Evolutionary conservation across 1,139 yeast species (phyloP).

Genomic region (Magnusiomyces sp.): DNA sequence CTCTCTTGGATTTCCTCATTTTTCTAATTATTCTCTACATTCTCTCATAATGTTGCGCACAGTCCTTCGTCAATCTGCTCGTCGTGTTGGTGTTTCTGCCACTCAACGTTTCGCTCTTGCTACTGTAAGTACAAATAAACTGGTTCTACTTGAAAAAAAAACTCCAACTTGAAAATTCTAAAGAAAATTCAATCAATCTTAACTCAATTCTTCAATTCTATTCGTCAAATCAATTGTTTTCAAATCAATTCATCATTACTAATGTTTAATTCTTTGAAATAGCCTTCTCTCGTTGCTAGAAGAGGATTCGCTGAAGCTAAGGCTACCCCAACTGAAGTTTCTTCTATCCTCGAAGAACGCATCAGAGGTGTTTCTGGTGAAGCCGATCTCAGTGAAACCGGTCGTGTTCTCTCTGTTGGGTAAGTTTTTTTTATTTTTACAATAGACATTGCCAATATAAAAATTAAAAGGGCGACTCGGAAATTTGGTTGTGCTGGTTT

Average conservation of each 20-base stretch:
- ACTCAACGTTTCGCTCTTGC: slow-evolving; percentile 30
- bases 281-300: slow-evolving; percentile 21
- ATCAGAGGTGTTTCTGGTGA: slow-evolving; percentile 98
- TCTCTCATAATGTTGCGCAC: slow-evolving; percentile 32
- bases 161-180: background rate
- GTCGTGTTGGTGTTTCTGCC: slow-evolving; percentile 33
- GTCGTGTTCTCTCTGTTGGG: slow-evolving; percentile 98
- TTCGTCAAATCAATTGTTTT: background rate
- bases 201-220: background rate
- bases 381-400: slow-evolving; percentile 97
- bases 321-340: slow-evolving; percentile 99
- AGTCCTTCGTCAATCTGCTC: slow-evolving; percentile 35
- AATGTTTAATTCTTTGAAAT: background rate
- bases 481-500: too few species aligned
- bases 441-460: too few species aligned
- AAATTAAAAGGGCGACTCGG: too few species aligned
- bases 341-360: slow-evolving; percentile 97
- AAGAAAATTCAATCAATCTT: background rate
- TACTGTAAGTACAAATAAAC: slow-evolving; percentile 23
- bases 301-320: slow-evolving; percentile 82
- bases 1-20: background rate
- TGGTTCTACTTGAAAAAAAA: background rate
- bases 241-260: background rate
- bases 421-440: slow-evolving; percentile 35
- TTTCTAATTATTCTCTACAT: background rate